These are phyloP conservation scores for Colletotrichum kahawae DNA, from an alignment of 2,329 filamentous ascomycete genomes.

Conservation along the genomic window DNA sequence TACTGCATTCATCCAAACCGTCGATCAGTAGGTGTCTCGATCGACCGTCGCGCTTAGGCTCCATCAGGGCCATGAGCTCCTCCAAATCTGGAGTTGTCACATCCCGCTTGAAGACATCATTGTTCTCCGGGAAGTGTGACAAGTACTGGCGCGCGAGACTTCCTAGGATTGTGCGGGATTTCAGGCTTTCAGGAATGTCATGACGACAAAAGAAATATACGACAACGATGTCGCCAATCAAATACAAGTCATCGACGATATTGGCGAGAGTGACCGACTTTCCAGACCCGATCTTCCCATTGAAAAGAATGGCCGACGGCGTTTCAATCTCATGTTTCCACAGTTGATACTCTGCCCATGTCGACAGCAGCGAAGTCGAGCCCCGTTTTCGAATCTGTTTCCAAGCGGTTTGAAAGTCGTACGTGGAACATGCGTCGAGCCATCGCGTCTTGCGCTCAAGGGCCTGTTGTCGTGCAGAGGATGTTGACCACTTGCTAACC, in stretches of 20 bases:
- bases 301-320: fast-evolving
- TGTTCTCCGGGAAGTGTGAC: fast-evolving
- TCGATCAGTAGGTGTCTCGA: not conserved
- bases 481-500: fast-evolving
- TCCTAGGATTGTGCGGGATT: fast-evolving
- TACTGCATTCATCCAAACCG: not conserved
- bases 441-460: fast-evolving
- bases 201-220: not conserved
- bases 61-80: not conserved
- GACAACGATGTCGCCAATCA: fast-evolving
- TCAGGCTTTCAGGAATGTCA: not conserved
- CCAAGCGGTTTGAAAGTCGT: not conserved
- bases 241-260: fast-evolving
- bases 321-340: fast-evolving
- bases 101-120: not conserved
- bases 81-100: not conserved
- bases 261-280: fast-evolving
- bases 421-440: not conserved
- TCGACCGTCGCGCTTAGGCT: fast-evolving
- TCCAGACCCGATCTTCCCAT: fast-evolving
- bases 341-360: fast-evolving
- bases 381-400: not conserved
- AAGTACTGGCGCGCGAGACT: fast-evolving
- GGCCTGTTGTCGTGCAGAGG: fast-evolving
- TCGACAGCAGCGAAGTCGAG: fast-evolving